phyloP scores from a whole-genome alignment of 2,329 filamentous ascomycete genomes.

The Tolypocladium ophioglossoides region DNA sequence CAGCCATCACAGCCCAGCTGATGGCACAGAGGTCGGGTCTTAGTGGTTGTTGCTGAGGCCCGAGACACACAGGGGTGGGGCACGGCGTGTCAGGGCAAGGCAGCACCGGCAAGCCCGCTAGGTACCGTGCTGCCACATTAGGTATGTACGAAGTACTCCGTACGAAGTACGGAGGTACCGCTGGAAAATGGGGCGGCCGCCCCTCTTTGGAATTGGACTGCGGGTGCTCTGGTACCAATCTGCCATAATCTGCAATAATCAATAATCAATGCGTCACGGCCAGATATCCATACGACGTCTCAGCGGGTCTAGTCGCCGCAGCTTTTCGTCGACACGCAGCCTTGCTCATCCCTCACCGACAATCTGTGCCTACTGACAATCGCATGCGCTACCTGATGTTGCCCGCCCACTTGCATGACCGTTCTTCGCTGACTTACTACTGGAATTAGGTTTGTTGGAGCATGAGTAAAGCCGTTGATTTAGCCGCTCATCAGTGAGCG shows the following conservation, averaged over 20 bases:
- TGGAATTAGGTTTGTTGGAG: neutral
- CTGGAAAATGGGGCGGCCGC: neutral
- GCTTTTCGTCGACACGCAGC: neutral
- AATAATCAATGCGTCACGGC: too few species aligned
- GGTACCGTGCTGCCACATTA: too few species aligned
- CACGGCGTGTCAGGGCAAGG: neutral
- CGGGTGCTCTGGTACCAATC: neutral
- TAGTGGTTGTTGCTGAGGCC: neutral
- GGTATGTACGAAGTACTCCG: too few species aligned
- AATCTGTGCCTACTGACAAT: too few species aligned
- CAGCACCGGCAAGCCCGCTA: neutral
- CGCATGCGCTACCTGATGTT: too few species aligned
- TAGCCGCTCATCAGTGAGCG: neutral
- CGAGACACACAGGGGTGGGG: conserved; percentile 5
- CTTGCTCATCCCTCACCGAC: neutral
- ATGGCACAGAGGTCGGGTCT: too few species aligned
- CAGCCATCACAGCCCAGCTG: too few species aligned
- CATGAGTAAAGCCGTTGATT: neutral
- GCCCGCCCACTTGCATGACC: neutral
- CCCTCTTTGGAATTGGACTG: neutral
- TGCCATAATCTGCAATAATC: neutral
- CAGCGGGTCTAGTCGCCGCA: too few species aligned
- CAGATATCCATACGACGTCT: too few species aligned
- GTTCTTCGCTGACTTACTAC: neutral
- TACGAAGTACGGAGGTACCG: too few species aligned